phyloP scores from a whole-genome alignment of 2,329 filamentous ascomycete species.

The Karstenula rhodostoma region DNA sequence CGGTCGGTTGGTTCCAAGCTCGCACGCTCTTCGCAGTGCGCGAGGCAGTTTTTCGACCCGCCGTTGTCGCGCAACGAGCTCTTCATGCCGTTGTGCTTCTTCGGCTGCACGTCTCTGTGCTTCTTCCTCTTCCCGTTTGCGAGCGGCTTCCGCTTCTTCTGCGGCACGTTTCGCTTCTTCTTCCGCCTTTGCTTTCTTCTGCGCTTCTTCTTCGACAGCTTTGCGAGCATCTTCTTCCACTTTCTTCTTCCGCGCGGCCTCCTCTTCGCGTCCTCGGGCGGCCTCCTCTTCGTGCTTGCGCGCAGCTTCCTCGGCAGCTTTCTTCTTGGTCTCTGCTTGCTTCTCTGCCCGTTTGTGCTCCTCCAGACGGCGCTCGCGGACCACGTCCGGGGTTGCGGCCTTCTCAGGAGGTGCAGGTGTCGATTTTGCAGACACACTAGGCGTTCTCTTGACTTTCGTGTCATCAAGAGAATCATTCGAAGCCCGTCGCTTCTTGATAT shows the following conservation, averaged over 20 bases:
- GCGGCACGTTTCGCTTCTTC: constrained; percentile 39
- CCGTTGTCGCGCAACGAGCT: constrained; percentile 41
- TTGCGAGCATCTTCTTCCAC: constrained; percentile 40
- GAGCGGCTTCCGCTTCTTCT: constrained; percentile 44
- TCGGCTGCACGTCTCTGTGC: constrained; percentile 39
- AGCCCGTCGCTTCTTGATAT: constrained; percentile 40
- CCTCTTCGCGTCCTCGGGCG: constrained; percentile 33
- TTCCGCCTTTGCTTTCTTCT: constrained; percentile 39
- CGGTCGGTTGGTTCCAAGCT: constrained; percentile 47
- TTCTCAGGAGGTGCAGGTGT: constrained; percentile 47
- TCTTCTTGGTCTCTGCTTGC: constrained; percentile 25
- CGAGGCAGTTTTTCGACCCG: constrained; percentile 47
- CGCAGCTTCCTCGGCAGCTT: constrained; percentile 39
- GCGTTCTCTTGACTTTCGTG: constrained; percentile 41
- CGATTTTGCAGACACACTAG: constrained; percentile 44
- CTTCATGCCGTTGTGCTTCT: constrained; percentile 38
- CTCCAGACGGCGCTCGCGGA: constrained; percentile 46
- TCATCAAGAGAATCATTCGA: constrained; percentile 45
- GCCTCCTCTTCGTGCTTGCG: constrained; percentile 29
- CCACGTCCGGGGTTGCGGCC: constrained; percentile 41
- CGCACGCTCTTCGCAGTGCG: constrained; percentile 47
- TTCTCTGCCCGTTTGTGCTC: constrained; percentile 39
- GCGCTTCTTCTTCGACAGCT: constrained; percentile 40
- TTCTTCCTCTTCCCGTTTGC: constrained; percentile 43
- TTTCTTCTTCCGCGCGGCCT: constrained; percentile 36